Evolutionary conservation across 257 asterid species (phyloP).

Genomic region (Mentha longifolia): DNA sequence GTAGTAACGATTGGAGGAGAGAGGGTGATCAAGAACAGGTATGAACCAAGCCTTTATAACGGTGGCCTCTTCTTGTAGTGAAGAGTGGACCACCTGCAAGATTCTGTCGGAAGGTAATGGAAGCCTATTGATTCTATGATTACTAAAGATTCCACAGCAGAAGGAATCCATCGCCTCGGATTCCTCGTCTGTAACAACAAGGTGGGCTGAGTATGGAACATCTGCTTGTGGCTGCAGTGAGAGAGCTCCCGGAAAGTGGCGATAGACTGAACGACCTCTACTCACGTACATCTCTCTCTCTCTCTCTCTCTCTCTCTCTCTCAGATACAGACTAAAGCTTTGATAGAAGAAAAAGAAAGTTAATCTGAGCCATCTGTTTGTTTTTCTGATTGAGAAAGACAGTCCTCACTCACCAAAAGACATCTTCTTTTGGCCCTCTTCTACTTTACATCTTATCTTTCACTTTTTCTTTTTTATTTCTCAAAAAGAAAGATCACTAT

Average conservation of each 20-base stretch:
- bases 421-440: constrained; percentile 35
- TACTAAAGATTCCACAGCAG: constrained; percentile 66
- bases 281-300: constrained; percentile 57
- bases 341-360: neutral
- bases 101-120: constrained; percentile 88
- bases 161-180: constrained; percentile 56
- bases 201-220: constrained; percentile 53
- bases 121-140: constrained; percentile 48
- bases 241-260: constrained; percentile 53
- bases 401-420: constrained; percentile 17
- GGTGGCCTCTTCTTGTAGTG: constrained; percentile 52
- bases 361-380: neutral
- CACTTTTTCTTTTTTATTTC: neutral
- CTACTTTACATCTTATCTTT: constrained; percentile 24
- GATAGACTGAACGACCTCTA: constrained; percentile 65
- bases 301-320: too few species aligned
- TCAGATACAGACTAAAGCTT: neutral
- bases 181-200: constrained; percentile 63
- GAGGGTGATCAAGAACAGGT: constrained; percentile 73
- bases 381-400: neutral
- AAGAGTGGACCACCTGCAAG: constrained; percentile 67
- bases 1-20: constrained; percentile 70
- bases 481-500: constrained; percentile 32
- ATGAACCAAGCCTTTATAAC: constrained; percentile 70
- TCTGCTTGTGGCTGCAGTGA: constrained; percentile 46